phyloP scores from a whole-genome alignment of 1,284 basidiomycete species.

The Pseudozyma hubeiensis region DNA sequence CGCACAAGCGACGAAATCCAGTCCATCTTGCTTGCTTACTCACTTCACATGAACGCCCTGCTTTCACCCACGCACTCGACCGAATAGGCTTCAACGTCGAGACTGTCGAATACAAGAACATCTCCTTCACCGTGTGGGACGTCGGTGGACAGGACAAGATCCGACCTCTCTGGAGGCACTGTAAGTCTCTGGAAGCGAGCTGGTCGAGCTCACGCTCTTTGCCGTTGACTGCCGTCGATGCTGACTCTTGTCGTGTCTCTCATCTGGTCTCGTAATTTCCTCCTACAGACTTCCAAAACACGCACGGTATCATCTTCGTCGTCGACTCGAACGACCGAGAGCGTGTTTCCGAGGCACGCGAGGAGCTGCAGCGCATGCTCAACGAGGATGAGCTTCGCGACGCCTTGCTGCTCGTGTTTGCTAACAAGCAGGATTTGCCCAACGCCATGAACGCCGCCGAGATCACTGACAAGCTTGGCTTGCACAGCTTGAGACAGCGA shows the following conservation, averaged over 20 bases:
- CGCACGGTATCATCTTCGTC: conserved; percentile 99
- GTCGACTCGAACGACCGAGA: conserved; percentile 99
- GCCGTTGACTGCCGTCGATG: background rate
- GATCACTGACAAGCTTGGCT: conserved; percentile 99
- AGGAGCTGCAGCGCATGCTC: conserved; percentile 99
- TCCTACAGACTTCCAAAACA: conserved; percentile 93
- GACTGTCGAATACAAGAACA: conserved; percentile 99
- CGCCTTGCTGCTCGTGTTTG: conserved; percentile 97
- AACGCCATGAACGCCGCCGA: conserved; percentile 99
- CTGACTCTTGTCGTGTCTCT: background rate
- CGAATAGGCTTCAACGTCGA: conserved; percentile 79
- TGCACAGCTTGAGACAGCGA: conserved; percentile 95
- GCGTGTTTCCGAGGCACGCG: conserved; percentile 98
- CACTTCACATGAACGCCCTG: background rate
- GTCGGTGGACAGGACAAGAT: conserved; percentile 81
- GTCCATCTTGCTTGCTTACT: background rate
- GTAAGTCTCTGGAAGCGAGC: conserved; percentile 73
- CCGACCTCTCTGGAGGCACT: conserved; percentile 98
- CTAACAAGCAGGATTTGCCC: conserved; percentile 99
- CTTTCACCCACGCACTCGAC: background rate
- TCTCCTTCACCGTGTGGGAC: conserved; percentile 99
- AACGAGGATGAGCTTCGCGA: conserved; percentile 99
- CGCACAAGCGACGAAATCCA: background rate
- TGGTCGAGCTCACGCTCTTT: background rate
- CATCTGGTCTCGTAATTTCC: background rate